These are phyloP conservation scores for Penicillium concentricum DNA, from an alignment of 2,329 filamentous ascomycete species.

Conservation along the genomic window DNA sequence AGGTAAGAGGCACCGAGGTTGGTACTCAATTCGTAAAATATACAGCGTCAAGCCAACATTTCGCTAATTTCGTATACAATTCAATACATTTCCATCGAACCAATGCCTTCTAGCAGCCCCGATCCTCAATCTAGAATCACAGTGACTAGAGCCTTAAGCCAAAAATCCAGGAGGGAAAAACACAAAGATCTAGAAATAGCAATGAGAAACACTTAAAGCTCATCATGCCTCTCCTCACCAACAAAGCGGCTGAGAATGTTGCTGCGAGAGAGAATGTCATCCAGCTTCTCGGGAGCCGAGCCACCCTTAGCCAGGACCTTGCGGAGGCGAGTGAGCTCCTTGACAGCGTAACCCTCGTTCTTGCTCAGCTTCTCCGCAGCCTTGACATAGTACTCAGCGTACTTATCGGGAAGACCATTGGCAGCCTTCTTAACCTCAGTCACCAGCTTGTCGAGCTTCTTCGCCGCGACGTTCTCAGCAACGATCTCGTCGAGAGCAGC, in stretches of 20 bases:
- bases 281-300: slow-evolving; percentile 78
- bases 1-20: not conserved
- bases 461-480: slow-evolving; percentile 63
- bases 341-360: slow-evolving; percentile 75
- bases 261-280: slow-evolving; percentile 80
- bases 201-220: slow-evolving; percentile 56
- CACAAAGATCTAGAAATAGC: slow-evolving; percentile 13
- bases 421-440: slow-evolving; percentile 72
- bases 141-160: not conserved
- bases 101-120: not conserved
- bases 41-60: slow-evolving; percentile 10
- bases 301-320: slow-evolving; percentile 83
- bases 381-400: slow-evolving; percentile 90
- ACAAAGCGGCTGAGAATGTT: slow-evolving; percentile 84
- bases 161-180: slow-evolving; percentile 19
- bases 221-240: slow-evolving; percentile 62
- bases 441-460: slow-evolving; percentile 64
- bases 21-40: slow-evolving; percentile 9
- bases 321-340: slow-evolving; percentile 79
- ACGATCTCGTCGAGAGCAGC: slow-evolving; percentile 74
- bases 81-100: not conserved
- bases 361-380: slow-evolving; percentile 81
- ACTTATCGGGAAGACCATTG: slow-evolving; percentile 69
- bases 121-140: not conserved
- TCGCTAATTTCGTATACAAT: slow-evolving; percentile 2